Conservation (phyloP, 768 basidiomycete species). For the Mycena metata region DNA sequence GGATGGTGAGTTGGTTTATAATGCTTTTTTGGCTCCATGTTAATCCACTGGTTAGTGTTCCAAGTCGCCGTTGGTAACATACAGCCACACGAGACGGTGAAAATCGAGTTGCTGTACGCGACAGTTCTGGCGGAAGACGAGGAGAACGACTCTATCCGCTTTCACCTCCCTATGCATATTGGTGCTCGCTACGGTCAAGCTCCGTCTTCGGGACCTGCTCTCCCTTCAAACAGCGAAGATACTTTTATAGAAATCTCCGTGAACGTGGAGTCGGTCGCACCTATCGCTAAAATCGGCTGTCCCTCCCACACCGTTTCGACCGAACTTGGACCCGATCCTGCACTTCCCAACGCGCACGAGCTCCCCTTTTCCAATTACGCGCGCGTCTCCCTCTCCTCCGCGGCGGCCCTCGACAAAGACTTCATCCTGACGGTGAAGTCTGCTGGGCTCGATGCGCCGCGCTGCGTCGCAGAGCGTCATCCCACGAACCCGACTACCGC, state of each 20-base stretch:
- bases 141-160: conserved; percentile 31
- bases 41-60: conserved; percentile 30
- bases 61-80: conserved; percentile 31
- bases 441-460: conserved; percentile 54
- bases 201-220: conserved; percentile 1
- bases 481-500: conserved; percentile 44
- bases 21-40: neutral
- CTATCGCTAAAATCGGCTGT: conserved; percentile 33
- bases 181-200: conserved; percentile 36
- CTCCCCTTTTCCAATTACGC: conserved; percentile 30
- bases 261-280: conserved; percentile 26
- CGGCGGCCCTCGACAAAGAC: conserved; percentile 47
- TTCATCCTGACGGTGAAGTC: conserved; percentile 58
- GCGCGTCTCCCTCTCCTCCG: conserved; percentile 28
- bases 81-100: conserved; percentile 10
- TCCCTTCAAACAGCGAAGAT: neutral
- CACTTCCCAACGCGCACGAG: conserved; percentile 27
- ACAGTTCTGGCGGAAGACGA: conserved; percentile 32
- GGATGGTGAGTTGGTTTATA: conserved; percentile 22
- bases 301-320: conserved; percentile 36
- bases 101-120: conserved; percentile 28
- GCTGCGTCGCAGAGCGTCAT: conserved; percentile 56
- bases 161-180: conserved; percentile 32
- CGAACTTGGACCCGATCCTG: conserved; percentile 32
- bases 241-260: conserved; percentile 22